A percentile compares a stretch with the other conserved stretches of the same genome.
These are phyloP conservation scores for Entrophospora sp. DNA, from an alignment of 192 early-diverging fungal genomes.

Conservation along the genomic window DNA sequence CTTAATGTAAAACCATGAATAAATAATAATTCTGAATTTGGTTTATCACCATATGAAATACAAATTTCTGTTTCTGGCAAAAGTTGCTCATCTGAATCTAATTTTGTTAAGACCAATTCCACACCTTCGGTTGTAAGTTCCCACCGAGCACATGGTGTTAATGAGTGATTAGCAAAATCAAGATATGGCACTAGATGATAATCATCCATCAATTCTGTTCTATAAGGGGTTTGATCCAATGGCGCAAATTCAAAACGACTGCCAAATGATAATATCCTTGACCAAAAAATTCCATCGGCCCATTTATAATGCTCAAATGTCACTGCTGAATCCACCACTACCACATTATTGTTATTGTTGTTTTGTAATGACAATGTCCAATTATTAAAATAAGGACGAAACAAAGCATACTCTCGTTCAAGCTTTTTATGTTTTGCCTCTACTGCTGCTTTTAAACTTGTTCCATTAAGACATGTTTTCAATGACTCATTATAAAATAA, in stretches of 20 bases:
- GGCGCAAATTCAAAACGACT: conserved; percentile 22
- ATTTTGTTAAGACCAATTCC: conserved; percentile 21
- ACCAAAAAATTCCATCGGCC: conserved; percentile 67
- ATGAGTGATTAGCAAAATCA: conserved; percentile 66
- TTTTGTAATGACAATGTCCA: conserved; percentile 24
- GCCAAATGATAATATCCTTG: conserved; percentile 49
- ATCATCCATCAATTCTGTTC: no score
- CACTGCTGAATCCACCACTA: background rate
- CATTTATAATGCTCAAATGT: conserved; percentile 43
- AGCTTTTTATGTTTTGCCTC: conserved; percentile 40
- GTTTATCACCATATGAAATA: conserved; percentile 60
- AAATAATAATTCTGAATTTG: conserved; percentile 63
- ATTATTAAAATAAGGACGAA: conserved; percentile 19
- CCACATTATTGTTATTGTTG: conserved; percentile 20
- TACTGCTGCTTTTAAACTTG: conserved; percentile 40
- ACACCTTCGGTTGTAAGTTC: conserved; percentile 32
- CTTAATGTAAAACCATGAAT: conserved; percentile 55
- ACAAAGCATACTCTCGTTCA: conserved; percentile 34
- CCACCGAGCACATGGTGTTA: conserved; percentile 47
- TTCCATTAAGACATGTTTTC: conserved; percentile 40
- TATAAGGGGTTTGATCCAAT: no score
- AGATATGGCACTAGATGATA: conserved; percentile 56
- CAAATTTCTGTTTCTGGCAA: conserved; percentile 37
- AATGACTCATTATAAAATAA: conserved; percentile 24
- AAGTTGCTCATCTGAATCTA: background rate